Conservation (phyloP, 2,329 filamentous ascomycete genomes). For the Calonectria fujianensis region DNA sequence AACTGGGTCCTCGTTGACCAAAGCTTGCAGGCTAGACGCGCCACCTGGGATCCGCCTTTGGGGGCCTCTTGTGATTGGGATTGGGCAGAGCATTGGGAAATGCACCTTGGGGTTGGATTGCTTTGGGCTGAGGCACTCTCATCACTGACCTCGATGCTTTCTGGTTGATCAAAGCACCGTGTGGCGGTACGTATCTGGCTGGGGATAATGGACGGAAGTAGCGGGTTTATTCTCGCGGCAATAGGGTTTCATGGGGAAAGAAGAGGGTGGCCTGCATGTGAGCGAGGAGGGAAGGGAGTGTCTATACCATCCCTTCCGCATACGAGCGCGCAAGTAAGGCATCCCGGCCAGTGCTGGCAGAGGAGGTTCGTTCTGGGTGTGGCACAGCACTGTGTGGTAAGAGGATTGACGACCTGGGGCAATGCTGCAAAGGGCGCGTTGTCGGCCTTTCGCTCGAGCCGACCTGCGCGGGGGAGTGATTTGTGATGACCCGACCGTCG, state of each 20-base stretch:
- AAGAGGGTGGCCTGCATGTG: slow-evolving; percentile 45
- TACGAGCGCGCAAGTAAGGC: slow-evolving; percentile 48
- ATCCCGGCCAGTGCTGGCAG: slow-evolving; percentile 36
- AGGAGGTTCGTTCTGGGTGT: slow-evolving; percentile 48
- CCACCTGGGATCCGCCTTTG: slow-evolving; percentile 22
- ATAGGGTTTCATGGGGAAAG: slow-evolving; percentile 36
- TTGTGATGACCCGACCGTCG: slow-evolving; percentile 46
- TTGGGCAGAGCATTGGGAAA: slow-evolving; percentile 15
- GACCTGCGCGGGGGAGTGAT: slow-evolving; percentile 36
- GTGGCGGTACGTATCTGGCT: slow-evolving; percentile 1
- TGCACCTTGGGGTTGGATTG: slow-evolving; percentile 23
- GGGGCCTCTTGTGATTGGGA: slow-evolving; percentile 23
- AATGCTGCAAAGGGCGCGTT: slow-evolving; percentile 37
- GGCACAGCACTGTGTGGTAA: slow-evolving; percentile 48
- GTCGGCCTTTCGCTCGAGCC: slow-evolving; percentile 40
- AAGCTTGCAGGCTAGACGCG: slow-evolving; percentile 38
- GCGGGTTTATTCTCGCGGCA: slow-evolving; percentile 32
- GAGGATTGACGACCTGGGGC: slow-evolving; percentile 43
- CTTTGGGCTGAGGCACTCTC: slow-evolving; percentile 20
- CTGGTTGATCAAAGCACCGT: slow-evolving; percentile 8
- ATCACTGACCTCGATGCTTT: neutral
- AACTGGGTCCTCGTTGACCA: slow-evolving; percentile 47
- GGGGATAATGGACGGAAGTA: slow-evolving; percentile 22
- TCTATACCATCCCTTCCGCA: slow-evolving; percentile 49
- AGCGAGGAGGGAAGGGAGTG: slow-evolving; percentile 53